Base-by-base conservation (phyloP, 257 asterid species). In the Prunella vulgaris region DNA sequence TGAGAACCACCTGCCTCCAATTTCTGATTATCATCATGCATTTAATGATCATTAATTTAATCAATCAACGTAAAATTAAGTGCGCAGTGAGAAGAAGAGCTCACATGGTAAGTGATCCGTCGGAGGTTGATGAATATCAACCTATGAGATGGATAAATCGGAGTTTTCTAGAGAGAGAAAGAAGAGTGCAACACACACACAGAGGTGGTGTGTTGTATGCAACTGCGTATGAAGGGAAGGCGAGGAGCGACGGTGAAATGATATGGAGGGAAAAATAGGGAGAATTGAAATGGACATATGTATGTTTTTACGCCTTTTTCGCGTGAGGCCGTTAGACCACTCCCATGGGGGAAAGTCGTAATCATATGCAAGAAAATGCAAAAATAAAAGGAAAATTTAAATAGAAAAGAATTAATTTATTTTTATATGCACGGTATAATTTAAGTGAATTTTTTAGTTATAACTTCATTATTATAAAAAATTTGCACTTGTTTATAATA, bases 231-330 rank as follows among this genome's bases (percentile, higher is more conserved):
- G 44, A 59, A 33, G 15, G 69, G 15, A 15, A 27, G 46, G n/a
- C 4, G 28, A 15, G 44, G 28, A 32, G 49, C 37, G 63, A 44
- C 10, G 72, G 60, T 51, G 69, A 54, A 15, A 69, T 53, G 74
- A 69, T 53, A 28, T 61, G 22, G 70, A 10, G n/a, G 46, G 70
- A 40, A 21, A 46, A 66, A 48, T 24, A 73, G 73, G 77, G 70
- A 65, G 70, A 52, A 71, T 66, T 71, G 68, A 66, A 71, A 66
- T 65, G 76, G 68, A 69, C 75, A 49, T 46, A 70, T 61, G 71
- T 67, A 15, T 52, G 67, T 30, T 63, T 53, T 7, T 25, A 57
- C 58, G 66, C 15, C n/a, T 27, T 27, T 22, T 25, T 12, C 58
- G 75, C 52, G 3, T 71, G 15, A n/a, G 60, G 74, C 71, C 75